Conservation (phyloP, 192 early-diverging fungal species). For the Rhizophagus prolifer region DNA sequence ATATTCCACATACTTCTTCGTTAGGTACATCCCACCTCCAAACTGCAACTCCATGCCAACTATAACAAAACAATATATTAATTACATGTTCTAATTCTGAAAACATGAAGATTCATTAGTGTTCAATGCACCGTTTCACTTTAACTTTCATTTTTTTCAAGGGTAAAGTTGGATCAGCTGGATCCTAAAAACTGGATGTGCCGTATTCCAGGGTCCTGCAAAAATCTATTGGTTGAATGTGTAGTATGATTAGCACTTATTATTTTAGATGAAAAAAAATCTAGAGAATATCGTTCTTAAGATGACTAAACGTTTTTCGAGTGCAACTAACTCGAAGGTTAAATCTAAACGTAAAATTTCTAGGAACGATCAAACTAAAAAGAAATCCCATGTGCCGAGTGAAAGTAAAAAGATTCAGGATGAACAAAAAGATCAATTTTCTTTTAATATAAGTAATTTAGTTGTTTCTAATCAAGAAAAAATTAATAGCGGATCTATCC, state of each 20-base stretch:
- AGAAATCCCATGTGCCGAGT: no score
- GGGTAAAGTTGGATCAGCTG: no score
- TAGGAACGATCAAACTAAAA: no score
- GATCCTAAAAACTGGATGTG: no score
- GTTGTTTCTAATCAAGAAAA: neutral
- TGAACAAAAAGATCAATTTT: neutral
- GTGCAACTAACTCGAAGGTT: no score
- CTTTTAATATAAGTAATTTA: neutral
- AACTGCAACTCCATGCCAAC: conserved; percentile 80
- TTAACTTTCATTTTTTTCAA: neutral
- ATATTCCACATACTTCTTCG: conserved; percentile 92
- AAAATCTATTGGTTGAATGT: no score
- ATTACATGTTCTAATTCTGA: neutral
- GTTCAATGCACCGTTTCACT: neutral
- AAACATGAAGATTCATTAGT: neutral
- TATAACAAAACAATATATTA: neutral
- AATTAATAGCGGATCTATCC: neutral
- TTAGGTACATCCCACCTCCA: conserved; percentile 89
- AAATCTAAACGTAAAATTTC: no score
- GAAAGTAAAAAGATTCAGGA: neutral
- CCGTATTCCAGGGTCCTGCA: no score
- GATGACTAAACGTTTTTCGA: no score
- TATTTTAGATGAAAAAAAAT: no score
- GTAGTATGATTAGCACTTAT: no score
- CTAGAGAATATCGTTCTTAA: no score